These are phyloP conservation scores for Pichia sp. DNA, from an alignment of 1,139 yeast genomes.

Conservation along the genomic window DNA sequence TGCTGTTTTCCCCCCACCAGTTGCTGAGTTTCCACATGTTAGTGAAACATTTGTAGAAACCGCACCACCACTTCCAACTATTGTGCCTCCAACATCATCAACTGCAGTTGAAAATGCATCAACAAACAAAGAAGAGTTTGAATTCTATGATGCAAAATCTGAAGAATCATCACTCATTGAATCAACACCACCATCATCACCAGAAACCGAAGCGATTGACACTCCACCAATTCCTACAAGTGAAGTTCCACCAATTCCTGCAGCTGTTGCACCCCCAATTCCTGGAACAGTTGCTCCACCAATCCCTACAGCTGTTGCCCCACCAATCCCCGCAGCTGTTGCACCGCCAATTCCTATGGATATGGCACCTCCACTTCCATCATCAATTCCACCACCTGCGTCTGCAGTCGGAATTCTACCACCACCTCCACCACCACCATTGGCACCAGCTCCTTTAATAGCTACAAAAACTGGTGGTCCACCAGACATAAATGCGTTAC, in stretches of 20 bases:
- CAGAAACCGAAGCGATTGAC: constrained; percentile 11
- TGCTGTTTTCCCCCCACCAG: not conserved
- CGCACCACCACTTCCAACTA: constrained; percentile 9
- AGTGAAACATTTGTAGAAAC: constrained; percentile 1
- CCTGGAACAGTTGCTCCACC: constrained; percentile 17
- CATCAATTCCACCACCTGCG: constrained; percentile 24
- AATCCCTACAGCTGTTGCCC: constrained; percentile 11
- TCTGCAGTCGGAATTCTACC: constrained; percentile 21
- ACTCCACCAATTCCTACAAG: constrained; percentile 11
- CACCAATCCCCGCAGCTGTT: constrained; percentile 13
- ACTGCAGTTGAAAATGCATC: not conserved
- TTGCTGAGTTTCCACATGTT: constrained; percentile 18
- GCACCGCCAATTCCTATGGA: constrained; percentile 14
- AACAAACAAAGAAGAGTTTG: constrained; percentile 2
- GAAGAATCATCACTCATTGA: constrained; percentile 17
- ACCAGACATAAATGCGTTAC: constrained; percentile 27
- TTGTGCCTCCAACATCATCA: constrained; percentile 1
- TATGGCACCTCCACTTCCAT: constrained; percentile 14
- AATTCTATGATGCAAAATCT: constrained; percentile 18
- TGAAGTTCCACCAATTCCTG: constrained; percentile 8
- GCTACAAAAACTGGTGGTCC: constrained; percentile 17
- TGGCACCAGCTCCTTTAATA: constrained; percentile 16
- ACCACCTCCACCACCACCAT: constrained; percentile 21
- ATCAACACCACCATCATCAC: constrained; percentile 17
- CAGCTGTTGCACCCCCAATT: constrained; percentile 22